These are phyloP conservation scores for Claviceps paspali DNA, from an alignment of 2,329 filamentous ascomycete species.

Conservation along the genomic window DNA sequence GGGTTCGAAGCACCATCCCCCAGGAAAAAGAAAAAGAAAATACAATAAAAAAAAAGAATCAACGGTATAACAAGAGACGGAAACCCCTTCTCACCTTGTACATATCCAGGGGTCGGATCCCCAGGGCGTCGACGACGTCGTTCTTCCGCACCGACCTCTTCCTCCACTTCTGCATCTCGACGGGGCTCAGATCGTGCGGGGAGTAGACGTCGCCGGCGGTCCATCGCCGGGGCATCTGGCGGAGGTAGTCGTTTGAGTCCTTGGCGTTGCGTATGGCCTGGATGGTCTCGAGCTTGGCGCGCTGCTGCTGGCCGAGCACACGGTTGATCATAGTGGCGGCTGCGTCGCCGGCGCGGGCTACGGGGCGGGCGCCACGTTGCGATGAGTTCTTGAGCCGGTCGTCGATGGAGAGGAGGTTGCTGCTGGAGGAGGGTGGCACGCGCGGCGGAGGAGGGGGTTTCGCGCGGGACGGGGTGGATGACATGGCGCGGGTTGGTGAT, in stretches of 20 bases:
- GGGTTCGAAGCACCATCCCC: no score
- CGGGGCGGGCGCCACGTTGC: not conserved
- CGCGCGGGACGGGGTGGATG: constrained; percentile 14
- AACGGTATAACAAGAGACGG: no score
- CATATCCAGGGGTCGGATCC: constrained; percentile 64
- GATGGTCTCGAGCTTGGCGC: constrained; percentile 18
- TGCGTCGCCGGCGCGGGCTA: constrained; percentile 11
- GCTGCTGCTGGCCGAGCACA: constrained; percentile 15
- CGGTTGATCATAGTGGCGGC: constrained; percentile 15
- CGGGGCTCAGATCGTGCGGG: constrained; percentile 67
- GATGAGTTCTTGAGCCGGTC: constrained; percentile 8
- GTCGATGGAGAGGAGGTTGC: constrained; percentile 12
- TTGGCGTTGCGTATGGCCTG: constrained; percentile 20
- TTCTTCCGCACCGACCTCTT: constrained; percentile 36
- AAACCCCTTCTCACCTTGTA: constrained; percentile 76
- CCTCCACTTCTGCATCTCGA: constrained; percentile 73
- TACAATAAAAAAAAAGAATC: not conserved
- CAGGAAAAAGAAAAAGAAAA: not conserved
- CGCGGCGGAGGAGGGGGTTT: constrained; percentile 9
- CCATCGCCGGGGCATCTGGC: constrained; percentile 57
- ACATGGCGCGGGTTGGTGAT: constrained; percentile 14
- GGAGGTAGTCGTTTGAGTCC: constrained; percentile 37
- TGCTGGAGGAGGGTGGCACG: constrained; percentile 9
- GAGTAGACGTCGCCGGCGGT: constrained; percentile 71
- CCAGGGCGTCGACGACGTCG: constrained; percentile 69